Conservation (phyloP, 2,329 filamentous ascomycete species). For the Xylaria polymorpha region DNA sequence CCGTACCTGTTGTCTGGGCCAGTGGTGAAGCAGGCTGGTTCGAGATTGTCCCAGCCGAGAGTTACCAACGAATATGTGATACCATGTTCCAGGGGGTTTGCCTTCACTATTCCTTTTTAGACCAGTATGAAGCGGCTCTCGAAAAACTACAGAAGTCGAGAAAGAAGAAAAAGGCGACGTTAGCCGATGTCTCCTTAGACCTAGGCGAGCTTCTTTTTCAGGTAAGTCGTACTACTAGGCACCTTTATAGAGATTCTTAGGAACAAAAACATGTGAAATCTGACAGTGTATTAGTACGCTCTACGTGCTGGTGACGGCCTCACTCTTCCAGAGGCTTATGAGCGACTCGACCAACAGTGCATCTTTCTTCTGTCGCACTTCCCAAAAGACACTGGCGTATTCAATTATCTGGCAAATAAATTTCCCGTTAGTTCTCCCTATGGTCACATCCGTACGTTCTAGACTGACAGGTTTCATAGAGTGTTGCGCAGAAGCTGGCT, state of each 20-base stretch:
- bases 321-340: conserved; percentile 61
- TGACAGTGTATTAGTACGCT: conserved; percentile 57
- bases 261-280: not conserved
- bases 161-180: conserved; percentile 50
- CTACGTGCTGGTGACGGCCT: conserved; percentile 64
- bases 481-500: conserved; percentile 37
- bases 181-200: conserved; percentile 46
- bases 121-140: conserved; percentile 61
- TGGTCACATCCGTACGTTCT: not conserved
- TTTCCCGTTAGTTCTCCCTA: conserved; percentile 54
- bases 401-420: conserved; percentile 59
- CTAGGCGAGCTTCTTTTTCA: conserved; percentile 53
- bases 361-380: conserved; percentile 66
- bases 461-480: conserved; percentile 35
- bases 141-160: conserved; percentile 49
- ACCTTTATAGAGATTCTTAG: not conserved
- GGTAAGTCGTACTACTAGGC: conserved; percentile 39
- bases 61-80: conserved; percentile 67
- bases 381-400: conserved; percentile 61
- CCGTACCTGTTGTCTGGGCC: conserved; percentile 73
- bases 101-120: conserved; percentile 71
- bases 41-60: conserved; percentile 68
- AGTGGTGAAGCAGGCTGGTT: conserved; percentile 75
- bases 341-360: conserved; percentile 61
- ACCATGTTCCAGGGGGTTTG: conserved; percentile 72